Percentiles rank a stretch among this genome's conserved stretches.
phyloP scores from a whole-genome alignment of 148 eudicot species.

The Fagopyrum homotropicum region DNA sequence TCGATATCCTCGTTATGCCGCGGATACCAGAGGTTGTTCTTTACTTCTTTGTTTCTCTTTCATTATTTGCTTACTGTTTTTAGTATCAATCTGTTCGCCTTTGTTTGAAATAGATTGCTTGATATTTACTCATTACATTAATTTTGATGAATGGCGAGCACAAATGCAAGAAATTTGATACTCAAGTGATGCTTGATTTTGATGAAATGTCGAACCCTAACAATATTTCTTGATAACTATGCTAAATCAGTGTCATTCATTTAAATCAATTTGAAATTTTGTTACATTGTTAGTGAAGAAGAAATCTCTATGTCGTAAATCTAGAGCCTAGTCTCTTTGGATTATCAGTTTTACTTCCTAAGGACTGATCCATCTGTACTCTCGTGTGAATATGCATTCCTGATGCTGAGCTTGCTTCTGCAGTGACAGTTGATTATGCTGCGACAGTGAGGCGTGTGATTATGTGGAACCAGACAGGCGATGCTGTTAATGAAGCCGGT shows the following conservation, averaged over 20 bases:
- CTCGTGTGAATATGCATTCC: not conserved
- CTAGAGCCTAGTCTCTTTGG: not conserved
- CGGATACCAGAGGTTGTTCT: constrained; percentile 71
- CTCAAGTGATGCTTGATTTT: too few species aligned
- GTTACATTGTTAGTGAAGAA: not conserved
- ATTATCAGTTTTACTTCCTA: not conserved
- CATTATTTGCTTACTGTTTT: constrained; percentile 6
- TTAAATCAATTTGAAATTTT: not conserved
- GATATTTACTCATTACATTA: not conserved
- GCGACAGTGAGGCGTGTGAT: constrained; percentile 92
- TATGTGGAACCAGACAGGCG: constrained; percentile 71
- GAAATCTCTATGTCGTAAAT: not conserved
- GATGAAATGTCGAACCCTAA: too few species aligned
- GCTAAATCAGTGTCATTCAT: not conserved
- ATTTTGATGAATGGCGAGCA: not conserved
- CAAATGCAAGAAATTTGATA: too few species aligned
- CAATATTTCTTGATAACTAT: not conserved
- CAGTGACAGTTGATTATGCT: constrained; percentile 92
- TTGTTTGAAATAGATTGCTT: not conserved
- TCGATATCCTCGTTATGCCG: constrained; percentile 79
- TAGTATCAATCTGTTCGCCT: not conserved
- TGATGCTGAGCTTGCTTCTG: constrained; percentile 7
- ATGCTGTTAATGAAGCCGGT: constrained; percentile 42
- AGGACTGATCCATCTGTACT: not conserved
- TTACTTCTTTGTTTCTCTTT: not conserved